Base-by-base conservation (phyloP, 768 basidiomycete species). In the Leccinum sublutescens region DNA sequence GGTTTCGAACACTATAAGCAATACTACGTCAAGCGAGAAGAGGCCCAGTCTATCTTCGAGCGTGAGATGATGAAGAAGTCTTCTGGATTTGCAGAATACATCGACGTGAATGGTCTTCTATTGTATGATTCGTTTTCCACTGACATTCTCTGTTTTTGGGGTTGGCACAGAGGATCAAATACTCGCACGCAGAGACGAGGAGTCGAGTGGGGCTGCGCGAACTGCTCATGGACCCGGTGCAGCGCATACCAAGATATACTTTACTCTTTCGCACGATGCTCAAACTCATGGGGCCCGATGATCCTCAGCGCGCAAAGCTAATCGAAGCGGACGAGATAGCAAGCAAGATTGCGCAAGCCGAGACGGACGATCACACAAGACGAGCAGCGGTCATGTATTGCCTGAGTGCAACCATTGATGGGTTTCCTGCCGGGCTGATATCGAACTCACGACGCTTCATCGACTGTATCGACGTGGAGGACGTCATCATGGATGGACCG, bases 161-260 rank as follows among this genome's bases (percentile, higher is more conserved):
- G 19, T 43, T 58, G 40, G 64, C 52, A 17, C 65, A 95, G 91
- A 87, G 87, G 58, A 87, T 93, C 73, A 95, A 96, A 78, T 96
- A 95, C 70, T 85, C 88, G 62, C 84, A 84, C 15, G 77, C 84
- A 21, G 91, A 91, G 64, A 72, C 80, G 31, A 81, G 82, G 66
- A 94, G 91, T 70, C 90, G 93, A 43, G 83, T 96, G 57, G 94
- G 92, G 48, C 78, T 98, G 56, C 83, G 95, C 27, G 95, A 96
- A 71, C 83, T 97, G 52, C 80, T 98, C 21, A 96, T 96, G 87
- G 95, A 98, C 64, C 95, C 95, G 15, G 93, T 97, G 5, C 95
- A 98, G 68, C 86, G 95, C 34, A 93, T 98, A 67, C 95, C 95
- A 4, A 82, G 96, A 63, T 98, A 98, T 74, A 95, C 93, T 1